Conservation (phyloP, 257 asterid species). For the Dorcoceras hygrometricum region DNA sequence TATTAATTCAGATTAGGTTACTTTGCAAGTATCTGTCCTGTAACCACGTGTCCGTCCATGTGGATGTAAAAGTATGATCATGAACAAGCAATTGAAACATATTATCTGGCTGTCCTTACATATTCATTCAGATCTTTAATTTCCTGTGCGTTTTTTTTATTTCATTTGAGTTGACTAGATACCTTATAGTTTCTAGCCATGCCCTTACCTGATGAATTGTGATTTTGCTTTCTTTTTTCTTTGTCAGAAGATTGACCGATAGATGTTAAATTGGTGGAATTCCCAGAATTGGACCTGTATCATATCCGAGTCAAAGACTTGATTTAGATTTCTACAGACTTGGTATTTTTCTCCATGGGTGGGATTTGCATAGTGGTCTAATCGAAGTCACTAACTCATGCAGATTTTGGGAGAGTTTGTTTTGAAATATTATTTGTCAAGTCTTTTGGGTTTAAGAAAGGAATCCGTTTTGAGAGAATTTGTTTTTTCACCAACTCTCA, state of each 20-base stretch:
- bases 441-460: neutral
- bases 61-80: constrained; percentile 5
- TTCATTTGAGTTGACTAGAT: neutral
- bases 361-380: neutral
- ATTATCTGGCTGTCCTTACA: neutral
- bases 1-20: constrained; percentile 1
- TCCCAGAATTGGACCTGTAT: neutral
- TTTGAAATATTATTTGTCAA: neutral
- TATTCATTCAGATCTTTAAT: neutral
- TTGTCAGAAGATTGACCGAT: neutral
- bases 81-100: neutral
- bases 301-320: neutral
- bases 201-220: neutral
- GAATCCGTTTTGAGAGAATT: neutral
- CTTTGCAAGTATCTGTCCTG: constrained; percentile 12
- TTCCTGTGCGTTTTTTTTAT: neutral
- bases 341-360: neutral
- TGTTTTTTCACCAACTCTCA: neutral
- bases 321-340: neutral
- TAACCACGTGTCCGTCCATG: constrained; percentile 4
- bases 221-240: neutral
- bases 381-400: no score
- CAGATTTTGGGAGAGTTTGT: neutral
- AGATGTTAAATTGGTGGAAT: neutral
- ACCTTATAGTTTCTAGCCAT: neutral